A percentile compares a stretch with the other conserved stretches of the same genome.
Evolutionary conservation across 176 grass and related monocot species (phyloP).

Genomic region (Thinopyrum elongatum): DNA sequence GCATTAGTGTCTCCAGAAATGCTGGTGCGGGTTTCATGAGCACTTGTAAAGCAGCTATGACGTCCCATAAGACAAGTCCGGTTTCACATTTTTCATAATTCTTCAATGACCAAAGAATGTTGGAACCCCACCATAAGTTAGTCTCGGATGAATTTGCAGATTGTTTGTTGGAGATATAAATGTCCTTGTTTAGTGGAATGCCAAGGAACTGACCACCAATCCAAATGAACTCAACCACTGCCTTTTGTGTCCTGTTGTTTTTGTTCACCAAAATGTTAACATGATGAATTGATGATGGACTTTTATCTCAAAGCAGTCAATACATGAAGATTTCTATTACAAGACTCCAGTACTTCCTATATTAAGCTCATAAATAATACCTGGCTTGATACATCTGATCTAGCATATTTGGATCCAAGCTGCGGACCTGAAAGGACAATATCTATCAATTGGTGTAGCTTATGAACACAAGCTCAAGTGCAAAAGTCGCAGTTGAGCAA

Average conservation of each 20-base stretch:
- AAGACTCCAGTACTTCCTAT: not conserved
- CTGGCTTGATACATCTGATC: constrained; percentile 96
- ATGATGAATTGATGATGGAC: not conserved
- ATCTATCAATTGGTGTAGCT: constrained; percentile 9
- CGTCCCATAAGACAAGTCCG: constrained; percentile 69
- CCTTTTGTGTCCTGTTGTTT: constrained; percentile 73
- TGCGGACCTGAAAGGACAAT: constrained; percentile 54
- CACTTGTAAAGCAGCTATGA: constrained; percentile 52
- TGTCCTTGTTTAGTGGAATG: constrained; percentile 50
- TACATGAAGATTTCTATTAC: not conserved
- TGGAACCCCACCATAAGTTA: constrained; percentile 61
- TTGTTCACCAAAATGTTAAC: constrained; percentile 17
- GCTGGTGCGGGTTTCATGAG: constrained; percentile 51
- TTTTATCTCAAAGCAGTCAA: not conserved
- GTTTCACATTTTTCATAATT: constrained; percentile 62
- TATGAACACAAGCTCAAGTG: constrained; percentile 20
- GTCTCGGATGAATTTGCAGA: constrained; percentile 5
- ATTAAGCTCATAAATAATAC: constrained; percentile 41
- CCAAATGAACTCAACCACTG: constrained; percentile 81
- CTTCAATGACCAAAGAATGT: constrained; percentile 68
- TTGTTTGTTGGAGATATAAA: constrained; percentile 21
- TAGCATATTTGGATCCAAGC: constrained; percentile 71
- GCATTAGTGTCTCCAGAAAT: constrained; percentile 59
- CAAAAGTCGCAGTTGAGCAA: constrained; percentile 24
- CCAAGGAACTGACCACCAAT: constrained; percentile 67